These are phyloP conservation scores for Hura crepitans DNA, from an alignment of 441 rosid genomes.

Conservation along the genomic window DNA sequence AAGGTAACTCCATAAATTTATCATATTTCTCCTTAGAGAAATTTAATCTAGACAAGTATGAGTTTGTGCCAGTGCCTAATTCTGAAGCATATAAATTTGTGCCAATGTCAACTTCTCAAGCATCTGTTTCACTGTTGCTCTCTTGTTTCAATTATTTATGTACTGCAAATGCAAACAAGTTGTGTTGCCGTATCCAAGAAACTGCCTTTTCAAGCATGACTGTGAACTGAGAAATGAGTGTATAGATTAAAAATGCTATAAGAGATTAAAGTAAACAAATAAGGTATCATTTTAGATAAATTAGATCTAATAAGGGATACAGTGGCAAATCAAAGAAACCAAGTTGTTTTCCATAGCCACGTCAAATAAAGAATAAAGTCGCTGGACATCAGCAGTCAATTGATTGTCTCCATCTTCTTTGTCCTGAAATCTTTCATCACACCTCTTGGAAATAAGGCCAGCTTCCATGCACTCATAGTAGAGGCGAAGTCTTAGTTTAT, in stretches of 20 bases:
- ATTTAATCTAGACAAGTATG: background rate
- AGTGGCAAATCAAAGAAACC: conserved; percentile 78
- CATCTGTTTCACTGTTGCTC: background rate
- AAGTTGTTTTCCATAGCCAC: conserved; percentile 80
- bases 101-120: conserved; percentile 9
- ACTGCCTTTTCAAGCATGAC: background rate
- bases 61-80: background rate
- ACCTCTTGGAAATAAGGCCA: conserved; percentile 57
- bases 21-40: background rate
- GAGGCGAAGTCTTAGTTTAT: conserved; percentile 55
- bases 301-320: conserved; percentile 51
- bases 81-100: background rate
- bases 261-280: background rate
- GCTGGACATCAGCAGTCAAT: conserved; percentile 60
- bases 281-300: background rate
- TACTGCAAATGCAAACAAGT: background rate
- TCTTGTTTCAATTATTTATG: background rate
- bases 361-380: conserved; percentile 79
- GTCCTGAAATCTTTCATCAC: conserved; percentile 58
- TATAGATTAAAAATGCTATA: background rate
- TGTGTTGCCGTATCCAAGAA: background rate
- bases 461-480: conserved; percentile 73
- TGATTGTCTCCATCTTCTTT: conserved; percentile 52
- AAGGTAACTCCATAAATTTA: background rate
- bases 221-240: background rate